Evolutionary conservation across 164 flowering plant genomes (phyloP), one percentile per base, ranked within the genome.

Genomic region (Malania oleifera): DNA sequence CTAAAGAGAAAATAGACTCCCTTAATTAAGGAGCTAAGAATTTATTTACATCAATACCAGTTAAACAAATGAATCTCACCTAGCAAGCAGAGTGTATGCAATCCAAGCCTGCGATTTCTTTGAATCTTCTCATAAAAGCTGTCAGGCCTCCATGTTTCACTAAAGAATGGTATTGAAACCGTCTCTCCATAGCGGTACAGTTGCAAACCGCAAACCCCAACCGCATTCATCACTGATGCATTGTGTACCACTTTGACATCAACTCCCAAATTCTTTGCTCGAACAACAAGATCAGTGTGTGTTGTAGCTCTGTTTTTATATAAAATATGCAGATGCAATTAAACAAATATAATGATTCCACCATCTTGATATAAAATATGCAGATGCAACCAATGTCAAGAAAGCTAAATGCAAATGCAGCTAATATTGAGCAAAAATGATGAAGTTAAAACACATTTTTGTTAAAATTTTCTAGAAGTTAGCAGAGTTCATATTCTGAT

Each of bases 161-260:
- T 93, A 50, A 93, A 90, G 72, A 90, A 93, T 24, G 99, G 97
- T 47, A 93, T 75, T 0, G 96, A 90, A 46, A 93, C 63, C 5
- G 96, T 90, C 76, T 93, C 97, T n/a, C 97, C 99, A 72, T 83
- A 93, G 40, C 82, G 92, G 53, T 90, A 93, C 31, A 93, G 83
- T 64, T 93, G 99, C 59, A 93, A 67, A 27, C 99, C 99, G 70
- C 99, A 93, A 40, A 87, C 76, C 51, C 98, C 97, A 68, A 90
- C 54, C 5, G 96, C 97, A 74, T 90, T 93, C 90, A 93, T 87
- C 23, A 93, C 90, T 5, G 99, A 90, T 25, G 97, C 95, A 79
- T 93, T 93, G 74, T 86, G 85, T 27, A 93, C 75, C 52, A 85
- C 89, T 69, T 82, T 77, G 46, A 93, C 96, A 18, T 84, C 79